phyloP scores from a whole-genome alignment of 2,329 filamentous ascomycete species.

The Phialophora expanda region DNA sequence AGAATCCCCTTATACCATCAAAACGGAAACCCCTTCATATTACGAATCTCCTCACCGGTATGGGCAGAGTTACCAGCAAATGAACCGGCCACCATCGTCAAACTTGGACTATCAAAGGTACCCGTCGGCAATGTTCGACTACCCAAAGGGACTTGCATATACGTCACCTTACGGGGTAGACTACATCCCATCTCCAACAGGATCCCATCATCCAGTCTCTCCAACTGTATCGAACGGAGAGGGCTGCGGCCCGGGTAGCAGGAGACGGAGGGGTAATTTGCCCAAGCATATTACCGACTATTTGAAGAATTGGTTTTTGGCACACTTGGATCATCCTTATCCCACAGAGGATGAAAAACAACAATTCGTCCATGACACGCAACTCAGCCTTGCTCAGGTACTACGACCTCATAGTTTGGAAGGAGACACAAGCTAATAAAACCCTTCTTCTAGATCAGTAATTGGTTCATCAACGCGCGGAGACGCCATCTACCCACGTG shows the following conservation, averaged over 20 bases:
- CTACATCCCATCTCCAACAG: constrained; percentile 25
- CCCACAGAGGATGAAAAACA: constrained; percentile 88
- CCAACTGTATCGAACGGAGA: constrained; percentile 25
- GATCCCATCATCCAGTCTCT: constrained; percentile 22
- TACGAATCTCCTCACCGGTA: constrained; percentile 30
- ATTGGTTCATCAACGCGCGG: constrained; percentile 60
- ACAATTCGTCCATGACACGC: constrained; percentile 75
- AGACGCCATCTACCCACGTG: constrained; percentile 55
- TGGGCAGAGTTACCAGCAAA: constrained; percentile 29
- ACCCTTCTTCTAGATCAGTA: constrained; percentile 51
- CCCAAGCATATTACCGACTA: constrained; percentile 89
- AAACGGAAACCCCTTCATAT: constrained; percentile 26
- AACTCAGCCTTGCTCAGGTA: constrained; percentile 73
- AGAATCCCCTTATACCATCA: constrained; percentile 10
- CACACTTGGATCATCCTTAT: constrained; percentile 80
- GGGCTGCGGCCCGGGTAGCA: constrained; percentile 41
- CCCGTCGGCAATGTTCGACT: constrained; percentile 25
- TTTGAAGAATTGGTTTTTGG: constrained; percentile 77
- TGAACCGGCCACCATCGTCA: constrained; percentile 20
- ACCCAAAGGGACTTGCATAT: constrained; percentile 20
- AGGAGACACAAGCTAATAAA: constrained; percentile 5
- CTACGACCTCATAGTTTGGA: constrained; percentile 22
- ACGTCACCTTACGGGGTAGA: constrained; percentile 27
- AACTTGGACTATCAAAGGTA: constrained; percentile 28
- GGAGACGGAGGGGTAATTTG: constrained; percentile 76